phyloP scores from a whole-genome alignment of 805 yeast genomes.

The Hanseniaspora jakobsenii region DNA sequence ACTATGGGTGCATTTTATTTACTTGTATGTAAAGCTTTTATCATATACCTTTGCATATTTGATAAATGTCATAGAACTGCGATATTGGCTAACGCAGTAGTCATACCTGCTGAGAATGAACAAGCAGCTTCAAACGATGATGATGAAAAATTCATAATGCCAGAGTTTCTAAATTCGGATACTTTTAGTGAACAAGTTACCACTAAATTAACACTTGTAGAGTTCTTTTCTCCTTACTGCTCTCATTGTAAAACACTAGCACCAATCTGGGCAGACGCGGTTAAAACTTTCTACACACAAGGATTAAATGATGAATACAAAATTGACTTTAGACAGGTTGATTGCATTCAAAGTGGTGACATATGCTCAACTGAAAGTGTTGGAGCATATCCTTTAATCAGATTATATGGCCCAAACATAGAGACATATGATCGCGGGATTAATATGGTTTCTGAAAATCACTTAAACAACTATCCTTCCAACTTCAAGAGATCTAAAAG shows the following conservation, averaged over 20 bases:
- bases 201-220: slow-evolving; percentile 59
- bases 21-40: too few species aligned
- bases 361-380: slow-evolving; percentile 61
- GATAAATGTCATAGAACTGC: too few species aligned
- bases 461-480: slow-evolving; percentile 32
- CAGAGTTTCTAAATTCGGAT: slow-evolving; percentile 32
- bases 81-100: too few species aligned
- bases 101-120: not conserved
- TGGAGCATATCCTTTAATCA: slow-evolving; percentile 53
- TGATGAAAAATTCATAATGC: slow-evolving; percentile 10
- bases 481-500: slow-evolving; percentile 37
- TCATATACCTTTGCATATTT: too few species aligned
- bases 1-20: too few species aligned
- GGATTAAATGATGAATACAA: slow-evolving; percentile 25
- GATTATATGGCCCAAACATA: slow-evolving; percentile 48
- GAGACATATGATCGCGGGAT: slow-evolving; percentile 32
- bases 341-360: slow-evolving; percentile 80
- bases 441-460: not conserved
- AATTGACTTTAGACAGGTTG: slow-evolving; percentile 59
- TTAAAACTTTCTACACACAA: slow-evolving; percentile 32
- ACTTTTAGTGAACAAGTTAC: slow-evolving; percentile 41
- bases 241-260: slow-evolving; percentile 66
- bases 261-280: slow-evolving; percentile 71
- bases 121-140: not conserved
- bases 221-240: slow-evolving; percentile 86